Percentiles rank a stretch among this genome's conserved stretches.
These are phyloP conservation scores for Colletotrichum tanaceti DNA, from an alignment of 2,329 filamentous ascomycete genomes.

Conservation along the genomic window DNA sequence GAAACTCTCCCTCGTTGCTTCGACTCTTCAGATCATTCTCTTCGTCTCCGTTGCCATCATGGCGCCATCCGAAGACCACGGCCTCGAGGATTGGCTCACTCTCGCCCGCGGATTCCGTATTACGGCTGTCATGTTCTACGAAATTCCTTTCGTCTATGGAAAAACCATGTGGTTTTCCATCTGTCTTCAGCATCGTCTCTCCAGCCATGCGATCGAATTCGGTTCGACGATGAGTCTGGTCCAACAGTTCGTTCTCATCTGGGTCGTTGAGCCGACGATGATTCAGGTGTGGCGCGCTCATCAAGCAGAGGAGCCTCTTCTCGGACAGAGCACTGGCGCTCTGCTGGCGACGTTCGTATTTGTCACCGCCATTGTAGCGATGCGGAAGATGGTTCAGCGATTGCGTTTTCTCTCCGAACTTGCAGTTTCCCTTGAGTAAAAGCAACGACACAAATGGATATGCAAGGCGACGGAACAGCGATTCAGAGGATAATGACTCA, in stretches of 20 bases:
- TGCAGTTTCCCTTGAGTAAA: neutral
- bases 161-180: neutral
- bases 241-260: neutral
- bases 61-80: neutral
- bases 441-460: neutral
- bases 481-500: neutral
- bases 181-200: neutral
- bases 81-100: neutral
- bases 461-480: too few relatives aligned
- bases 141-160: neutral
- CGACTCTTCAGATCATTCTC: neutral
- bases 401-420: neutral
- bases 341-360: neutral
- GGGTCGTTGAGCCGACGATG: neutral
- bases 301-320: neutral
- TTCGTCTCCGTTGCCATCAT: neutral
- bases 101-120: neutral
- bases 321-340: conserved; percentile 2
- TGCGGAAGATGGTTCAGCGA: neutral
- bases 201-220: neutral
- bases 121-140: neutral
- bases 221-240: neutral
- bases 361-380: neutral
- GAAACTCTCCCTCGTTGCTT: neutral
- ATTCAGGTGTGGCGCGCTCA: conserved; percentile 5